Conservation (phyloP, 2,329 filamentous ascomycete species). For the Colletotrichum euphorbiae region DNA sequence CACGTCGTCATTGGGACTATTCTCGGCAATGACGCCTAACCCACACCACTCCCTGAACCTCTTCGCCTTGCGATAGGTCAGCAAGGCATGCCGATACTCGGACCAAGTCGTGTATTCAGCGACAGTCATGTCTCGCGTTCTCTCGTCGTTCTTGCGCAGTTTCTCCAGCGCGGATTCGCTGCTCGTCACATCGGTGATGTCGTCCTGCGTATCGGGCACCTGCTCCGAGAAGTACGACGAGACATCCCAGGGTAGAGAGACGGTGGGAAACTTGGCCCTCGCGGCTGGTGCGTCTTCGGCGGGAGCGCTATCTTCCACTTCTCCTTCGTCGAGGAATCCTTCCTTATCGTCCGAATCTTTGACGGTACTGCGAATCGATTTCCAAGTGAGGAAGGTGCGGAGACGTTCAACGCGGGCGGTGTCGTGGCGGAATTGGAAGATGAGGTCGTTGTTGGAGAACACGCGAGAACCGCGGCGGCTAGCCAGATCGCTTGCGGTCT, state of each 20-base stretch:
- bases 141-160: constrained; percentile 37
- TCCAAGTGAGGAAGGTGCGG: constrained; percentile 43
- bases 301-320: not conserved
- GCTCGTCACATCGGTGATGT: constrained; percentile 11
- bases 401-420: constrained; percentile 41
- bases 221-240: constrained; percentile 36
- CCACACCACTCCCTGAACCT: constrained; percentile 42
- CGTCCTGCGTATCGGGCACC: constrained; percentile 26
- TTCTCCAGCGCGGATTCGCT: constrained; percentile 38
- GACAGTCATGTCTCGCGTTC: constrained; percentile 41
- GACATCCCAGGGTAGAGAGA: constrained; percentile 37
- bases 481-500: constrained; percentile 40
- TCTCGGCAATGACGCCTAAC: constrained; percentile 40
- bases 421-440: constrained; percentile 44
- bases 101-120: constrained; percentile 43
- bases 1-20: constrained; percentile 40
- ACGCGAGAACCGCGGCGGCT: constrained; percentile 40
- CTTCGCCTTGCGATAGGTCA: constrained; percentile 42
- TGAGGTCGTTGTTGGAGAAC: constrained; percentile 43
- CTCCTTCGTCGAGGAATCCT: constrained; percentile 32
- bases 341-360: constrained; percentile 40
- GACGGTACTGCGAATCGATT: constrained; percentile 42
- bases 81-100: constrained; percentile 42
- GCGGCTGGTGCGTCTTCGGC: not conserved
- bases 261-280: constrained; percentile 27